phyloP scores from a whole-genome alignment of 177 flowering plant genomes.

The Tripterygium wilfordii region DNA sequence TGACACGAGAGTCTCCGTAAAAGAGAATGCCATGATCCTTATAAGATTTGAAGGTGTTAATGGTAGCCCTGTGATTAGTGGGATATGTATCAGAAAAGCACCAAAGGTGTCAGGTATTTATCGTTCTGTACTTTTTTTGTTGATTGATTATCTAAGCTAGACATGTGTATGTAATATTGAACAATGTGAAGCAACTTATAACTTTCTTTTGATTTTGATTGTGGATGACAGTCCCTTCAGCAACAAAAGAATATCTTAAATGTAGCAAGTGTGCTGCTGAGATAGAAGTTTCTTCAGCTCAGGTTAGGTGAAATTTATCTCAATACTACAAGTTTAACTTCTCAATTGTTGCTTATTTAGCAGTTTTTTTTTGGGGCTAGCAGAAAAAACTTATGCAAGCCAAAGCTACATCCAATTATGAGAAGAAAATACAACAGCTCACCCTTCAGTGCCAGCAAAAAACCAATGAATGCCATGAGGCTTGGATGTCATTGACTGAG shows the following conservation, averaged over 20 bases:
- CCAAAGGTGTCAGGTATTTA: slow-evolving; percentile 32
- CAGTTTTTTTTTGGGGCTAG: slow-evolving; percentile 7
- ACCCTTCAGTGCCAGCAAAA: slow-evolving; percentile 47
- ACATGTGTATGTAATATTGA: no score
- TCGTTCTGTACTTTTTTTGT: not conserved
- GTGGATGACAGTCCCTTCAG: slow-evolving; percentile 19
- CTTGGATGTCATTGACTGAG: slow-evolving; percentile 83
- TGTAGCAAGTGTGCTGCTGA: slow-evolving; percentile 61
- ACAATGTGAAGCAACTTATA: not conserved
- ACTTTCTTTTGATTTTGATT: not conserved
- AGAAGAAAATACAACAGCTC: slow-evolving; percentile 67
- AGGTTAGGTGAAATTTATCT: slow-evolving; percentile 31
- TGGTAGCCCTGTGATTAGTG: slow-evolving; percentile 83
- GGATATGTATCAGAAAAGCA: slow-evolving; percentile 67
- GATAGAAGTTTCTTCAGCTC: slow-evolving; percentile 48
- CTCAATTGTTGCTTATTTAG: not conserved
- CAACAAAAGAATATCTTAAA: slow-evolving; percentile 29
- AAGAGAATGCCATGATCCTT: slow-evolving; percentile 39
- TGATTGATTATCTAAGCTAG: not conserved
- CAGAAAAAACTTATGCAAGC: slow-evolving; percentile 39
- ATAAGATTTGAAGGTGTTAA: slow-evolving; percentile 61
- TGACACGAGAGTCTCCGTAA: slow-evolving; percentile 43
- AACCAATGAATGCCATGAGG: slow-evolving; percentile 75
- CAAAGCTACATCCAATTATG: slow-evolving; percentile 52
- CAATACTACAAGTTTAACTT: not conserved